Percentiles rank a stretch among this genome's conserved stretches.
Evolutionary conservation across 768 basidiomycete species (phyloP).

Genomic region (Lyophyllum atratum): DNA sequence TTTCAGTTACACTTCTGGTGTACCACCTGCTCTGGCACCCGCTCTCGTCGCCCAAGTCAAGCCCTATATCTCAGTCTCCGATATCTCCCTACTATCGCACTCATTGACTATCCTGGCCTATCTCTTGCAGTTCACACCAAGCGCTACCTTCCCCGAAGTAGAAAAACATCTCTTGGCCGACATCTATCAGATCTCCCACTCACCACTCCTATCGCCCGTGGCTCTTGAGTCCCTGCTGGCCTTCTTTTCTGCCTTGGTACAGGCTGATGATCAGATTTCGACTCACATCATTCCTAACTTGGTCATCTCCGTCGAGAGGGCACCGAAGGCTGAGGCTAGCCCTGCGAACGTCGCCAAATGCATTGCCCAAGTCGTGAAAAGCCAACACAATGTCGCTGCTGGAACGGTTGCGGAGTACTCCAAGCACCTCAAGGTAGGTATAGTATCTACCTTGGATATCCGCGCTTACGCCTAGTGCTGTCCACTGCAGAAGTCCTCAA

Average conservation of each 20-base stretch:
- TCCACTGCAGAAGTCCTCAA: constrained; percentile 46
- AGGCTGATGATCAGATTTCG: constrained; percentile 81
- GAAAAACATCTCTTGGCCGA: constrained; percentile 68
- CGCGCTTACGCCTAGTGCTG: not conserved
- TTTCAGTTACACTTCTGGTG: constrained; percentile 38
- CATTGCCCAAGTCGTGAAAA: constrained; percentile 79
- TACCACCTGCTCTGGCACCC: constrained; percentile 60
- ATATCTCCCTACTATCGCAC: constrained; percentile 79
- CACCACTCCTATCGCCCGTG: constrained; percentile 74
- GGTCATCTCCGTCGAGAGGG: constrained; percentile 65
- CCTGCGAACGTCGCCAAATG: constrained; percentile 81
- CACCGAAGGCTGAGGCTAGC: constrained; percentile 56
- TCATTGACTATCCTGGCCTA: constrained; percentile 66
- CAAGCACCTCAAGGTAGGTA: constrained; percentile 70
- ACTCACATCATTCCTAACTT: constrained; percentile 81
- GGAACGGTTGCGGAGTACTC: constrained; percentile 86
- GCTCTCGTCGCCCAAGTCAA: constrained; percentile 74
- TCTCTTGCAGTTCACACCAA: constrained; percentile 68
- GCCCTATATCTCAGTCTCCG: constrained; percentile 70
- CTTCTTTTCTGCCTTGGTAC: constrained; percentile 83
- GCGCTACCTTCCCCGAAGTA: constrained; percentile 71
- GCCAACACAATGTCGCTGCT: constrained; percentile 69
- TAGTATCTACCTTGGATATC: not conserved
- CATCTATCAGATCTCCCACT: constrained; percentile 73
- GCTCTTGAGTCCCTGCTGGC: constrained; percentile 80